Conservation (phyloP, 164 flowering plant species). For the Dillenia turbinata region DNA sequence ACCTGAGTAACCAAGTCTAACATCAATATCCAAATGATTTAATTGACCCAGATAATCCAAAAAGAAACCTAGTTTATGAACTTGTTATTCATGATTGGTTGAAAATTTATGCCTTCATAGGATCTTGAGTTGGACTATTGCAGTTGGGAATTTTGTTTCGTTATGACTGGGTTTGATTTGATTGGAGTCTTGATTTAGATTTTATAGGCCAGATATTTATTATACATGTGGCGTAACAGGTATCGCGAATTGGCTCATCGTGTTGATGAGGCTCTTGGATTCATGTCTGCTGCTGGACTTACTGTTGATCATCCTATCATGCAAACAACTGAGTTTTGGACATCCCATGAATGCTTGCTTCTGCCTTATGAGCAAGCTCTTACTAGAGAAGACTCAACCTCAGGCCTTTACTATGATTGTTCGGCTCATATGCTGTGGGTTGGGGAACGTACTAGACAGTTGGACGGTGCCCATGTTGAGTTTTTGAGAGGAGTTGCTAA, state of each 20-base stretch:
- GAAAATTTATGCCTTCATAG: no score
- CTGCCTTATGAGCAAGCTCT: slow-evolving; percentile 89
- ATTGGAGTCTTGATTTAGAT: background rate
- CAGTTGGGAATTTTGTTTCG: background rate
- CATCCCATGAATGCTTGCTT: slow-evolving; percentile 91
- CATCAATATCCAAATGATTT: no score
- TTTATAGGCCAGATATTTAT: background rate
- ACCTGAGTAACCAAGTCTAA: no score
- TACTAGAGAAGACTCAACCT: slow-evolving; percentile 83
- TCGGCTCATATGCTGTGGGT: slow-evolving; percentile 96
- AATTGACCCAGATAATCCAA: no score
- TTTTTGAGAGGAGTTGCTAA: slow-evolving; percentile 83
- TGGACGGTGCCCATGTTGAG: slow-evolving; percentile 96
- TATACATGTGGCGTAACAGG: slow-evolving; percentile 29
- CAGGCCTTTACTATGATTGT: slow-evolving; percentile 86
- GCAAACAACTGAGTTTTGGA: slow-evolving; percentile 92
- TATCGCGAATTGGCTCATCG: slow-evolving; percentile 85
- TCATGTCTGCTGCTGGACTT: slow-evolving; percentile 91
- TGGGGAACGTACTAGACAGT: slow-evolving; percentile 88
- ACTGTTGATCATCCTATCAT: slow-evolving; percentile 81
- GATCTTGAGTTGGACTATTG: background rate
- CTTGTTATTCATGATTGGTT: no score
- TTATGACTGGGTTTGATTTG: background rate
- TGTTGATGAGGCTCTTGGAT: slow-evolving; percentile 91
- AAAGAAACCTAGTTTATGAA: no score